These are phyloP conservation scores for Fusarium sp. DNA, from an alignment of 2,329 filamentous ascomycete species.

Conservation along the genomic window DNA sequence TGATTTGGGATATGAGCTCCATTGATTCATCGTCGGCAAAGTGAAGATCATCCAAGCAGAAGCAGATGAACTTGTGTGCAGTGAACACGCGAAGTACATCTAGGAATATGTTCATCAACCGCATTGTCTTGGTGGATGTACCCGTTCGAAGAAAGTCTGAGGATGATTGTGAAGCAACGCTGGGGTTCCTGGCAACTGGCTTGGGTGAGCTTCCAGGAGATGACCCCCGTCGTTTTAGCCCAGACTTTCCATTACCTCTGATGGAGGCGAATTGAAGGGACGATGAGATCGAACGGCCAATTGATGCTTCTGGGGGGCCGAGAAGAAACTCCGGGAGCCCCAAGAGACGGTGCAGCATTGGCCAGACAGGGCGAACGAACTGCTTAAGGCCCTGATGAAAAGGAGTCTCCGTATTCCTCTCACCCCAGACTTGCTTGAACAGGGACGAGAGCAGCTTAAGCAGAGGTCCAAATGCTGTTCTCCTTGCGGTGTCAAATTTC, in stretches of 20 bases:
- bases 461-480: constrained; percentile 68
- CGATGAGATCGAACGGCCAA: constrained; percentile 49
- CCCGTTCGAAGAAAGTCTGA: constrained; percentile 68
- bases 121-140: constrained; percentile 69
- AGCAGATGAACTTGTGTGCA: constrained; percentile 84
- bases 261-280: constrained; percentile 45
- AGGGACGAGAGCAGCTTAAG: constrained; percentile 71
- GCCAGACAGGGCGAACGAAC: constrained; percentile 70
- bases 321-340: constrained; percentile 75
- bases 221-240: constrained; percentile 55
- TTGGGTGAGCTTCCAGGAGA: constrained; percentile 57
- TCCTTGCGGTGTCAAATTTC: constrained; percentile 70
- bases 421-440: constrained; percentile 73
- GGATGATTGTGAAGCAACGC: constrained; percentile 58
- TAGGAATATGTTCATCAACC: constrained; percentile 86
- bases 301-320: constrained; percentile 54
- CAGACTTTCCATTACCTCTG: constrained; percentile 43
- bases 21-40: constrained; percentile 89
- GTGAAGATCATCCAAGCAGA: constrained; percentile 88
- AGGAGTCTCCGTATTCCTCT: constrained; percentile 69
- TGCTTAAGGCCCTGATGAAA: constrained; percentile 70
- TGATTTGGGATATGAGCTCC: constrained; percentile 82
- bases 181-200: constrained; percentile 46
- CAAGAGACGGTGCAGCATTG: constrained; percentile 67
- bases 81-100: constrained; percentile 86